These are phyloP conservation scores for Neospora caninum DNA, from an alignment of 169 alveolate genomes.

Conservation along the genomic window DNA sequence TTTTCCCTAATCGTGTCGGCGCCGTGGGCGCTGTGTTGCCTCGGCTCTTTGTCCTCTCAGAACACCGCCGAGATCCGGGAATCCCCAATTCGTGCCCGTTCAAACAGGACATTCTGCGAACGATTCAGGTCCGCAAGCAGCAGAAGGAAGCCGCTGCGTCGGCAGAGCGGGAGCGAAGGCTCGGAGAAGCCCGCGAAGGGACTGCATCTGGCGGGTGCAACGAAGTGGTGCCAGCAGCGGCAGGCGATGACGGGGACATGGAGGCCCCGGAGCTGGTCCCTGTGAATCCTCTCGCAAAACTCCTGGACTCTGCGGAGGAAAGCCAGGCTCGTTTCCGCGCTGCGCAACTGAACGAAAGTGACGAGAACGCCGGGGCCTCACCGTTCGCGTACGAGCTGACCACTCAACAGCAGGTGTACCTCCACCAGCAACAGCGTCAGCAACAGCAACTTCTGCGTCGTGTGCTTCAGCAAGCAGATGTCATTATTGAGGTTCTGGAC, in stretches of 20 bases:
- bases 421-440: constrained; percentile 65
- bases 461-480: constrained; percentile 89
- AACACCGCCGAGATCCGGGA: constrained; percentile 77
- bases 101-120: constrained; percentile 77
- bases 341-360: background rate
- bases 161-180: background rate
- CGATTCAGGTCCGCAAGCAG: constrained; percentile 71
- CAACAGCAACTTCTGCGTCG: constrained; percentile 72
- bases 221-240: background rate
- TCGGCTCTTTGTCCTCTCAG: background rate
- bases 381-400: background rate
- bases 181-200: background rate
- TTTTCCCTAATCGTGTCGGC: too few relatives aligned
- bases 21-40: background rate
- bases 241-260: constrained; percentile 70
- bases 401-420: constrained; percentile 22
- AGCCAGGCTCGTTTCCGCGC: background rate
- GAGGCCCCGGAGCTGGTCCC: background rate
- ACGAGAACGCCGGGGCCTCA: background rate
- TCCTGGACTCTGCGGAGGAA: background rate
- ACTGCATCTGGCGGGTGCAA: constrained; percentile 17
- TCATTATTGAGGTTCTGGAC: constrained; percentile 90
- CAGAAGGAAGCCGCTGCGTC: constrained; percentile 68
- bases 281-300: background rate
- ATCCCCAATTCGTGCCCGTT: constrained; percentile 88